phyloP scores from a whole-genome alignment of 2,329 filamentous ascomycete genomes.

The Erysiphe pulchra region DNA sequence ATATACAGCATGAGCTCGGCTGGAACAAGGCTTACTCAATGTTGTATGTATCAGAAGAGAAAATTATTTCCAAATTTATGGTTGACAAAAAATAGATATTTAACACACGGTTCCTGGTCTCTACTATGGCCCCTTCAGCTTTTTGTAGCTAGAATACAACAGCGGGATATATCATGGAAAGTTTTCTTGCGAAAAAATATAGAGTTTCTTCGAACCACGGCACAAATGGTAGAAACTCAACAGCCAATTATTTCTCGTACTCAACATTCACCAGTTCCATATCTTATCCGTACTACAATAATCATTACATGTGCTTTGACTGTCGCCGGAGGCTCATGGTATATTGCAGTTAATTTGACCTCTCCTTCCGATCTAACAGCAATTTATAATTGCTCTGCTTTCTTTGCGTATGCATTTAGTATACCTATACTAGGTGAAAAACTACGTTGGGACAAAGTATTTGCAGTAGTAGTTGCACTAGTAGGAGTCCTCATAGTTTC shows the following conservation, averaged over 20 bases:
- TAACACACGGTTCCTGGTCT: slow-evolving; percentile 87
- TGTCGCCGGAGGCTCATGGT: slow-evolving; percentile 81
- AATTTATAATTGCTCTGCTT: slow-evolving; percentile 97
- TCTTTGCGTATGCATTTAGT: slow-evolving; percentile 94
- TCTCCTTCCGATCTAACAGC: slow-evolving; percentile 84
- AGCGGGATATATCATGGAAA: slow-evolving; percentile 52
- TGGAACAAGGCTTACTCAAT: slow-evolving; percentile 99
- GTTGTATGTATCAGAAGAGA: slow-evolving; percentile 34
- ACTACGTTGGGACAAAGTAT: slow-evolving; percentile 56
- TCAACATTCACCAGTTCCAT: slow-evolving; percentile 31
- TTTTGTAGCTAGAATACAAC: slow-evolving; percentile 52
- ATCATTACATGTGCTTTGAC: slow-evolving; percentile 71
- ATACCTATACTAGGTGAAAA: slow-evolving; percentile 74
- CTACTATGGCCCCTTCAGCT: slow-evolving; percentile 75
- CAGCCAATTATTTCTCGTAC: slow-evolving; percentile 37
- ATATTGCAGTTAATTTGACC: slow-evolving; percentile 79
- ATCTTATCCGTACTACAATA: slow-evolving; percentile 56
- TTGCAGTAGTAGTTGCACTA: slow-evolving; percentile 72
- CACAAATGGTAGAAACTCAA: slow-evolving; percentile 66
- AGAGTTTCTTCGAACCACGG: slow-evolving; percentile 35
- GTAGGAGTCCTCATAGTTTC: slow-evolving; percentile 80
- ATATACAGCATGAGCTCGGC: slow-evolving; percentile 73
- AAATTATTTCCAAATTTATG: background rate
- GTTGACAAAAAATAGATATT: slow-evolving; percentile 24
- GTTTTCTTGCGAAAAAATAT: slow-evolving; percentile 62